Evolutionary conservation across 2,329 filamentous ascomycete genomes (phyloP).

Genomic region (Aspergillus arachidicola): DNA sequence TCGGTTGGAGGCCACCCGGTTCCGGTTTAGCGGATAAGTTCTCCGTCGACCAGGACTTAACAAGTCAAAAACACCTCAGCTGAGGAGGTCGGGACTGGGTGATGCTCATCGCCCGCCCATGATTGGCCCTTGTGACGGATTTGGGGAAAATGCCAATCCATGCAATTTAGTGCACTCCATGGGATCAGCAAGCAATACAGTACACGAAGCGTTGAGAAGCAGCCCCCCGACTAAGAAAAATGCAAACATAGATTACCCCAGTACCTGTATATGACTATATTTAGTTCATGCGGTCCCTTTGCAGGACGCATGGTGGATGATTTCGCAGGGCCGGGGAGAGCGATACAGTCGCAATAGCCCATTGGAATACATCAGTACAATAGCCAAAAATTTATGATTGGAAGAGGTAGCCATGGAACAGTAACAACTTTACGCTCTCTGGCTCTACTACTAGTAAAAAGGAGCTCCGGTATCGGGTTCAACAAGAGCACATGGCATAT

Average conservation of each 20-base stretch:
- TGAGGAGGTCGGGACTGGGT: conserved; percentile 5
- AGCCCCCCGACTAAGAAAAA: neutral
- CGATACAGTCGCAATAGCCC: neutral
- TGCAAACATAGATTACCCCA: conserved; percentile 1
- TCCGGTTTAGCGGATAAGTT: conserved; percentile 70
- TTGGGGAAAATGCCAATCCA: neutral
- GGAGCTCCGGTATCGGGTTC: neutral
- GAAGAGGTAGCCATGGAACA: neutral
- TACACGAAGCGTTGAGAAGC: conserved; percentile 4
- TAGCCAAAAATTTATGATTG: neutral
- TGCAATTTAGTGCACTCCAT: neutral
- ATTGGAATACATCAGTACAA: conserved; percentile 5
- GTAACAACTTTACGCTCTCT: neutral
- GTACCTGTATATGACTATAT: neutral
- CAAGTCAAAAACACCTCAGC: conserved; percentile 16
- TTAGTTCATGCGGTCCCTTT: neutral
- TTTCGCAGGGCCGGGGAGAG: neutral
- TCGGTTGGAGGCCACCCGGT: conserved; percentile 80
- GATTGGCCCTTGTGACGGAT: neutral
- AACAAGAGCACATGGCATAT: neutral
- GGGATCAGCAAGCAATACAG: conserved; percentile 6
- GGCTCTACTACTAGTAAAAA: neutral
- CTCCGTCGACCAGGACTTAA: conserved; percentile 4
- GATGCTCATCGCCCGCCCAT: conserved; percentile 5
- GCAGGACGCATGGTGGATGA: neutral